Evolutionary conservation across 2,329 filamentous ascomycete species (phyloP).

Genomic region (Fusarium oxysporum): DNA sequence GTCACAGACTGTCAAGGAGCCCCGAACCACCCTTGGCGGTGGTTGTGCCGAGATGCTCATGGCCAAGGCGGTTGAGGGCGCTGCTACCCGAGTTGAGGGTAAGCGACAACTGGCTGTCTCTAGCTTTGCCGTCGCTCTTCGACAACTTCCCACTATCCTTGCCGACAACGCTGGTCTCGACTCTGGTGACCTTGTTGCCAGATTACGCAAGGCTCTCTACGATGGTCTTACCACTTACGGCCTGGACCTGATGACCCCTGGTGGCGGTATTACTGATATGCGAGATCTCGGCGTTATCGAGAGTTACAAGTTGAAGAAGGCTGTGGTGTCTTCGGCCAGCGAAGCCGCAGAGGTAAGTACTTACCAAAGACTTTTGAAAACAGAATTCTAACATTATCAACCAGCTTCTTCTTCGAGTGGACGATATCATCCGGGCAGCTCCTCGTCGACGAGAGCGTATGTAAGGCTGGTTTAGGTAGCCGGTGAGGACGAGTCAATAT

Average conservation of each 20-base stretch:
- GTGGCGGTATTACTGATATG: constrained; percentile 96
- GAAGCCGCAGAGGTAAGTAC: constrained; percentile 91
- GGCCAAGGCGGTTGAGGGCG: constrained; percentile 96
- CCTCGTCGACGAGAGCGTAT: constrained; percentile 68
- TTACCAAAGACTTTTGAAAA: too few species aligned
- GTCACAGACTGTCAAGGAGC: constrained; percentile 95
- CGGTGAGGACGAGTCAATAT: constrained; percentile 41
- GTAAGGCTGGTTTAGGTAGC: constrained; percentile 45
- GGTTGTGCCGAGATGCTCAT: constrained; percentile 99
- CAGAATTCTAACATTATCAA: constrained; percentile 34
- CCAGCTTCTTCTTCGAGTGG: constrained; percentile 90
- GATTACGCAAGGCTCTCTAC: constrained; percentile 93
- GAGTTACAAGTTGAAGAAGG: constrained; percentile 98
- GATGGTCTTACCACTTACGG: constrained; percentile 93
- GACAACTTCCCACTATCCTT: constrained; percentile 94
- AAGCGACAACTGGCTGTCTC: constrained; percentile 97
- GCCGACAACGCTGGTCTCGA: constrained; percentile 98
- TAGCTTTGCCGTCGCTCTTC: constrained; percentile 86
- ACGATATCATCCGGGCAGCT: constrained; percentile 96
- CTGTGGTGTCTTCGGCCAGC: constrained; percentile 95
- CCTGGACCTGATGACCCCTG: constrained; percentile 87
- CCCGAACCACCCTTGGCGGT: constrained; percentile 91
- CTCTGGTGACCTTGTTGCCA: constrained; percentile 91
- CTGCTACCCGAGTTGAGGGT: constrained; percentile 92
- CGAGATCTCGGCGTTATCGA: constrained; percentile 94